Conservation (phyloP, 2,329 filamentous ascomycete species). For the Botrytis hyacinthi region DNA sequence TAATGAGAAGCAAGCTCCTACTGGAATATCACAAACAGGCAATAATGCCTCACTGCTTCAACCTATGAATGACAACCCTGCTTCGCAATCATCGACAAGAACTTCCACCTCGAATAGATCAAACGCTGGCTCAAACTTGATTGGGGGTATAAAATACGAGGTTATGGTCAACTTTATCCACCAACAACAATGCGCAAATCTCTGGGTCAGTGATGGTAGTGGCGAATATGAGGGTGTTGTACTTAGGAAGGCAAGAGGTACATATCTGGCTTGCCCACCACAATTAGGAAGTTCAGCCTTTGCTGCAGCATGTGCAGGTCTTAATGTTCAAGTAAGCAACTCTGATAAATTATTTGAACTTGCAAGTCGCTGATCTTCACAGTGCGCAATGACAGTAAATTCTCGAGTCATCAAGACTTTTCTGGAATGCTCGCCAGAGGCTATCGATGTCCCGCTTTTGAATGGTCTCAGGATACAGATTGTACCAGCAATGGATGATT, state of each 20-base stretch:
- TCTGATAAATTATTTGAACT: neutral
- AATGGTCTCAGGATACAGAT: constrained; percentile 78
- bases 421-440: constrained; percentile 68
- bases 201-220: constrained; percentile 70
- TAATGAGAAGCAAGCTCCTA: constrained; percentile 43
- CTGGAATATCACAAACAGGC: constrained; percentile 29
- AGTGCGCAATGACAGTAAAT: constrained; percentile 80
- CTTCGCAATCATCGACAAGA: constrained; percentile 52
- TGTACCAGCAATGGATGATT: constrained; percentile 67
- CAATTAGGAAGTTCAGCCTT: constrained; percentile 61
- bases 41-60: constrained; percentile 49
- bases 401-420: constrained; percentile 78
- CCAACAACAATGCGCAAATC: constrained; percentile 71
- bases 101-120: constrained; percentile 50
- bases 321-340: constrained; percentile 65
- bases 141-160: constrained; percentile 75
- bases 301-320: constrained; percentile 60
- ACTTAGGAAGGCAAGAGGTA: constrained; percentile 63
- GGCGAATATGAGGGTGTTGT: constrained; percentile 71
- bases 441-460: constrained; percentile 70
- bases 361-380: constrained; percentile 26
- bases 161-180: constrained; percentile 83
- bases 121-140: constrained; percentile 52
- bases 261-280: constrained; percentile 72
- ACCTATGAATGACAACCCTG: constrained; percentile 48